Evolutionary conservation across 164 flowering plant genomes (phyloP), one percentile per base, ranked within the genome.

Genomic region (Brasenia schreberi): DNA sequence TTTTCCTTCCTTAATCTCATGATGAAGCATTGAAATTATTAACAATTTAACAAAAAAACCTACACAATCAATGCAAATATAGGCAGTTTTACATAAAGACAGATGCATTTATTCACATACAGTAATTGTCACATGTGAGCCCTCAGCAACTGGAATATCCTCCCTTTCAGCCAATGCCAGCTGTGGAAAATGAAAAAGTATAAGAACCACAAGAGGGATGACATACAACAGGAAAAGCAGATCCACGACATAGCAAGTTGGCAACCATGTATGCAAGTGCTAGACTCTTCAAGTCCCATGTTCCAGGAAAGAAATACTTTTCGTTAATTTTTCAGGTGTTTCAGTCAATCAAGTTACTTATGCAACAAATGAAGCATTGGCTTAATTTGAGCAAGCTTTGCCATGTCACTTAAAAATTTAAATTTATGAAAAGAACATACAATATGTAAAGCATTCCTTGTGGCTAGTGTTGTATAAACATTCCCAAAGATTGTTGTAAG

Each of bases 61-160:
- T n/a, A n/a, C n/a, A n/a, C n/a, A n/a, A n/a, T n/a, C n/a, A n/a
- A n/a, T n/a, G n/a, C n/a, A n/a, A n/a, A n/a, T n/a, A n/a, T n/a
- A n/a, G n/a, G n/a, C n/a, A n/a, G n/a, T n/a, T n/a, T n/a, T n/a
- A n/a, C n/a, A n/a, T n/a, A n/a, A n/a, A n/a, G n/a, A n/a, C n/a
- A n/a, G n/a, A n/a, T n/a, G n/a, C n/a, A n/a, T n/a, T n/a, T n/a
- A n/a, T 44, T 44, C 10, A 65, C 87, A 64, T 86, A 93, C 98
- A 39, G 84, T 85, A 64, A 81, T 73, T 19, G 94, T 87, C 42
- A 80, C 79, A 78, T 83, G 96, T 64, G 96, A 87, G 69, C 98
- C 97, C 77, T 93, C 95, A 52, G 92, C 97, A 33, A 93, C 98
- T 0, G 96, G 96, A 65, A 93, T 89, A 71, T 93, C 97, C 17